Base-by-base conservation (phyloP, 2,329 filamentous ascomycete genomes). In the Phaeophleospora eucalypticola region DNA sequence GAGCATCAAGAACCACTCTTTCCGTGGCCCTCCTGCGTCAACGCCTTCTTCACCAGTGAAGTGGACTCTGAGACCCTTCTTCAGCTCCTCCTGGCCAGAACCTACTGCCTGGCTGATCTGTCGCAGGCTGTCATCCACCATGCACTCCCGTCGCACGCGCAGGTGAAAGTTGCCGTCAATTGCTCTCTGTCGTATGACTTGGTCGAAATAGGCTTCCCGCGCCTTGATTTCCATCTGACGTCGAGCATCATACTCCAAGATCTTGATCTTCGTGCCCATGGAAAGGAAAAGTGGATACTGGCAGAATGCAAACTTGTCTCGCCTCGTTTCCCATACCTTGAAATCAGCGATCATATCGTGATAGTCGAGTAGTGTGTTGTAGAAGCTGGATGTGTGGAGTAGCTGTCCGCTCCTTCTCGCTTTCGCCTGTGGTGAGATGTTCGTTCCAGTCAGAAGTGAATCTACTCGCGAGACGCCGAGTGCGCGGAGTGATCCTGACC, bases 1-100 rank as follows among this genome's bases (percentile, higher is more conserved):
- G 17, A 96, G 77, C 48, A 95, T 78, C 41, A 95, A 71, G 63
- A 96, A 96, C 90, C 90, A 96, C 69, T 96, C 90, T 66, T 96
- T 96, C 46, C 89, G 82, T 45, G 95, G 74, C 0, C 90, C 90
- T 32, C 90, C 90, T 3, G 86, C 89, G 70, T 96, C 90, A 41
- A 95, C 83, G 3, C 90, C 90, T 67, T 96, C 90, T 68, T 96
- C 90, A 24, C 88, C 89, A 24, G 79, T 76, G 58, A 96, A 96
- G 49, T 86, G 83, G 49, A 96, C 93, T 15, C 86, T 82, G 20
- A 96, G 71, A 0, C 86, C 87, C 65, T 95, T 96, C 67, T 95
- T 95, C 65, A 95, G 83, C 53, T 95, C 89, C 58, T 91, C 87
- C 43, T 83, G 80, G 10, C 86, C 82, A 44, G 84, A 82, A 12